These are phyloP conservation scores for Lichtheimia ornata DNA, from an alignment of 371 early-diverging fungal genomes.

Conservation along the genomic window DNA sequence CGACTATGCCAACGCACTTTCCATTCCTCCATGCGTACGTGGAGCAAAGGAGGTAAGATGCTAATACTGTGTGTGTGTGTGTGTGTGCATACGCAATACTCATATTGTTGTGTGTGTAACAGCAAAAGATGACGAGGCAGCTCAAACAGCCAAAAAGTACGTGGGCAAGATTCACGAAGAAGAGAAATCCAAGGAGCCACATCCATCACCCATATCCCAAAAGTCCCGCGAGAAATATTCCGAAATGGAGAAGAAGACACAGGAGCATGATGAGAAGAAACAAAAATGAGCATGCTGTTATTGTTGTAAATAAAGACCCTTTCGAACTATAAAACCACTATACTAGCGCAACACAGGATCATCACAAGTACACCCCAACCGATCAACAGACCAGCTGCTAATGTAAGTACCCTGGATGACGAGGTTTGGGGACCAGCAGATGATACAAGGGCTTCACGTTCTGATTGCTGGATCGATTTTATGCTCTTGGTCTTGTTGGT, in stretches of 20 bases:
- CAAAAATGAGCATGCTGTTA: conserved; percentile 4
- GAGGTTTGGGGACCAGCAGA: neutral
- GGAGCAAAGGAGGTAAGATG: neutral
- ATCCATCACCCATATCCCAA: conserved; percentile 13
- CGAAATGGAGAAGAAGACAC: conserved; percentile 16
- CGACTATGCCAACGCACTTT: neutral
- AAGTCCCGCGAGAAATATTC: conserved; percentile 7
- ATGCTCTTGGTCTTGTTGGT: conserved; percentile 16
- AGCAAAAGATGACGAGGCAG: conserved; percentile 2
- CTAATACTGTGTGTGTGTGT: neutral
- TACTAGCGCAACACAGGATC: conserved; percentile 32
- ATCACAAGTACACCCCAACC: conserved; percentile 44
- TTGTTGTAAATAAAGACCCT: no score
- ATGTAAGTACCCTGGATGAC: conserved; percentile 17
- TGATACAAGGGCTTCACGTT: neutral
- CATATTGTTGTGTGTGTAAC: neutral
- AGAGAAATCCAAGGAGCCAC: conserved; percentile 15
- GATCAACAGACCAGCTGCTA: conserved; percentile 38
- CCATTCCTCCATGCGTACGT: neutral
- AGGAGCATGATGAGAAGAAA: conserved; percentile 9
- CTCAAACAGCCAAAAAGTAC: conserved; percentile 11
- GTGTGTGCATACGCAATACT: no score
- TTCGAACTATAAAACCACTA: conserved; percentile 5
- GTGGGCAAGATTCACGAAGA: conserved; percentile 19
- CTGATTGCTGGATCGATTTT: neutral